These are phyloP conservation scores for Umbelopsis ramanniana DNA, from an alignment of 192 early-diverging fungal species.

Conservation along the genomic window DNA sequence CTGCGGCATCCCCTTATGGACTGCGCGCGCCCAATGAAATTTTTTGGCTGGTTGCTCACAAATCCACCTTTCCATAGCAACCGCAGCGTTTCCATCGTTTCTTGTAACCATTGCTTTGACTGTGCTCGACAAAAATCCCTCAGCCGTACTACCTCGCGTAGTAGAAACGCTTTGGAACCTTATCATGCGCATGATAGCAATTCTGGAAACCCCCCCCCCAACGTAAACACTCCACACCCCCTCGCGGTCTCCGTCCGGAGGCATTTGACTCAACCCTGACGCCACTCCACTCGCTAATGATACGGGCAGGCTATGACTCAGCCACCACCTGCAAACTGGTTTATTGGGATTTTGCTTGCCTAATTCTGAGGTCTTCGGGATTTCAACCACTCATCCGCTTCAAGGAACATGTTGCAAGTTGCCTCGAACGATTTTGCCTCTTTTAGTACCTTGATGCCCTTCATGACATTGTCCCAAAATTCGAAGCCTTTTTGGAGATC, in stretches of 20 bases:
- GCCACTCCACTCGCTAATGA: not conserved
- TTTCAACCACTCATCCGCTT: constrained; percentile 42
- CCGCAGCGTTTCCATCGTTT: not conserved
- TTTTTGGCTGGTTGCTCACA: not conserved
- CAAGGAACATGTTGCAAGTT: constrained; percentile 28
- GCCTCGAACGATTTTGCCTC: constrained; percentile 23
- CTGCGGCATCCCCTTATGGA: constrained; percentile 17
- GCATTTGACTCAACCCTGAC: not conserved
- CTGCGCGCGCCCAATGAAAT: constrained; percentile 3
- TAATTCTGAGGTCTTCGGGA: constrained; percentile 12
- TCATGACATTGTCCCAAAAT: constrained; percentile 51
- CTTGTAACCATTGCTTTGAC: too few relatives aligned
- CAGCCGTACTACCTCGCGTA: too few relatives aligned
- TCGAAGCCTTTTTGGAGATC: constrained; percentile 53
- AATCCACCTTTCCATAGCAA: not conserved
- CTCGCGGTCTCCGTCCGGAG: too few relatives aligned
- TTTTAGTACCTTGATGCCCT: constrained; percentile 26
- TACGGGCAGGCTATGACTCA: not conserved
- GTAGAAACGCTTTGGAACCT: too few relatives aligned
- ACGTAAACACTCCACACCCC: too few relatives aligned
- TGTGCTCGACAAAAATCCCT: too few relatives aligned
- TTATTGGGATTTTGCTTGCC: constrained; percentile 6
- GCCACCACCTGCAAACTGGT: not conserved
- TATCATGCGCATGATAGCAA: too few relatives aligned
- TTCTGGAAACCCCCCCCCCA: too few relatives aligned